A percentile compares a stretch with the other conserved stretches of the same genome.
These are phyloP conservation scores for Melastoma malabathricum DNA, from an alignment of 345 rosid species.

Conservation along the genomic window DNA sequence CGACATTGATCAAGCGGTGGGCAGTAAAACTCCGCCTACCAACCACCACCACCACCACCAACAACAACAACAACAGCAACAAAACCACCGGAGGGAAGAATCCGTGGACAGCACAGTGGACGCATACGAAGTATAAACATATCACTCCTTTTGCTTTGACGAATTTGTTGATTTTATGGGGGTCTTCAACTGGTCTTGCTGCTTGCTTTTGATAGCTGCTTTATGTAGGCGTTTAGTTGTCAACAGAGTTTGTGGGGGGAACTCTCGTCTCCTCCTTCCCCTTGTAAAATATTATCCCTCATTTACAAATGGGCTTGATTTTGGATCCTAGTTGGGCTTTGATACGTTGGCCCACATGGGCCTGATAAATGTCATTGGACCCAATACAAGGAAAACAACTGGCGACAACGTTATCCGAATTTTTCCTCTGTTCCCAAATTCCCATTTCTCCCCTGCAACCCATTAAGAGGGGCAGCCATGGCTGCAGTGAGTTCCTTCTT, in stretches of 20 bases:
- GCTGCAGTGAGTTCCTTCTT: constrained; percentile 56
- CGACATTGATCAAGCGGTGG: constrained; percentile 32
- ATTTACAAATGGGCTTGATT: too few relatives aligned
- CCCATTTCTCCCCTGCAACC: too few relatives aligned
- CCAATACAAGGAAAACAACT: too few relatives aligned
- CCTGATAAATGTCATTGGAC: too few relatives aligned
- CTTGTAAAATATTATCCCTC: too few relatives aligned
- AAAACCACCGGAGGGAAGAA: constrained; percentile 30
- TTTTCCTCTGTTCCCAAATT: neutral
- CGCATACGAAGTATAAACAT: constrained; percentile 27
- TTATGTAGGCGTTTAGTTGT: neutral
- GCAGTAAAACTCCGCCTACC: constrained; percentile 17
- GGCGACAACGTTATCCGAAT: too few relatives aligned
- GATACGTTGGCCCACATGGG: too few relatives aligned
- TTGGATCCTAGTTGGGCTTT: too few relatives aligned
- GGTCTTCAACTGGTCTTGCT: neutral
- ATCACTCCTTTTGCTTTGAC: constrained; percentile 7
- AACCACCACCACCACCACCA: constrained; percentile 12
- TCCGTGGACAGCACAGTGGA: constrained; percentile 56
- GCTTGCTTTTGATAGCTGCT: neutral
- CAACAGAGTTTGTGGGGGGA: too few relatives aligned
- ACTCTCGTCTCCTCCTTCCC: too few relatives aligned
- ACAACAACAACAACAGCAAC: too few relatives aligned
- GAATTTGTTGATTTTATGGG: constrained; percentile 7
- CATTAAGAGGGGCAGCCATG: constrained; percentile 31